Percentiles rank a stretch among this genome's conserved stretches.
phyloP scores from a whole-genome alignment of 1,284 basidiomycete species.

The Afroboletus lepidellus region DNA sequence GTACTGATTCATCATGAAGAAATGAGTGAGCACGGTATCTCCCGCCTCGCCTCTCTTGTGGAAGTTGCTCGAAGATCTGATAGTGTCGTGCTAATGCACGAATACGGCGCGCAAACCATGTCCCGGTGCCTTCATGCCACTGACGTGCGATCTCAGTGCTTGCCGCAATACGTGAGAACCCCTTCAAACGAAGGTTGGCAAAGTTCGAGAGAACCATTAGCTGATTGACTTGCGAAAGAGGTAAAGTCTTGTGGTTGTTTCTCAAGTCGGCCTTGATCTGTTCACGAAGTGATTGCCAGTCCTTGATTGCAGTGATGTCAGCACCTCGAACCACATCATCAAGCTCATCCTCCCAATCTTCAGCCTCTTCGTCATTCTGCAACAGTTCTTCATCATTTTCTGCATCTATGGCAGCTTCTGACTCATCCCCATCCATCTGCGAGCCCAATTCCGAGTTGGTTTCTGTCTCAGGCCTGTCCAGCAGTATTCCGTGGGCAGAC shows the following conservation, averaged over 20 bases:
- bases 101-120: not conserved
- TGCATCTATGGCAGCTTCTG: not conserved
- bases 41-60: not conserved
- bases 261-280: not conserved
- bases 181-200: not conserved
- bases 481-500: too few species aligned
- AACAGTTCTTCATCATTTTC: not conserved
- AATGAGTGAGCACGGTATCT: not conserved
- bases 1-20: not conserved
- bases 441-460: too few species aligned
- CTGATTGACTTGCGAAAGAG: not conserved
- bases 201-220: not conserved
- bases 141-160: not conserved
- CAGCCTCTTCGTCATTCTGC: not conserved
- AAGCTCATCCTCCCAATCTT: not conserved
- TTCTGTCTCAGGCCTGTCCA: too few species aligned
- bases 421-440: too few species aligned
- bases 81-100: not conserved
- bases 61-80: not conserved
- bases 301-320: not conserved
- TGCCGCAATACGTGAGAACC: not conserved
- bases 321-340: not conserved
- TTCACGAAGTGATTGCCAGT: not conserved
- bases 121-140: not conserved
- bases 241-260: not conserved